Conservation (phyloP, 2,329 filamentous ascomycete species). For the Penicillium sp. region DNA sequence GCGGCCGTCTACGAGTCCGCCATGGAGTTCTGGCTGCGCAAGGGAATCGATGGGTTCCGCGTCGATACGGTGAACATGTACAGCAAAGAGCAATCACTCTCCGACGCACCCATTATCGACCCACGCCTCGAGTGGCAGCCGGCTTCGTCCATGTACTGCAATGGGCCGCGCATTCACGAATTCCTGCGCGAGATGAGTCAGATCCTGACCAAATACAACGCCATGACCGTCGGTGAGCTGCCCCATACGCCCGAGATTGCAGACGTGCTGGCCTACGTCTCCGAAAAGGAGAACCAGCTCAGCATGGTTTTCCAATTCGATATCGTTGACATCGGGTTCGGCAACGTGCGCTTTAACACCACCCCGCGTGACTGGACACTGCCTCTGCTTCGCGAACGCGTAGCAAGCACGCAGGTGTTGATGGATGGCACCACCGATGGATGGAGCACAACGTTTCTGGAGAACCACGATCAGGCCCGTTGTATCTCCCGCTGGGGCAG, state of each 20-base stretch:
- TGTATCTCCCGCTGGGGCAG: slow-evolving; percentile 50
- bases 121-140: slow-evolving; percentile 45
- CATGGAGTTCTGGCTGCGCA: slow-evolving; percentile 69
- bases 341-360: slow-evolving; percentile 45
- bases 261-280: slow-evolving; percentile 56
- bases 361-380: slow-evolving; percentile 42
- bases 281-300: slow-evolving; percentile 53
- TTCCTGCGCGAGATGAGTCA: slow-evolving; percentile 61
- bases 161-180: slow-evolving; percentile 64
- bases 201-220: slow-evolving; percentile 55
- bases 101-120: slow-evolving; percentile 53
- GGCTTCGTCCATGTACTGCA: slow-evolving; percentile 54
- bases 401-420: slow-evolving; percentile 48
- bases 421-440: slow-evolving; percentile 40
- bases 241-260: slow-evolving; percentile 55
- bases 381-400: slow-evolving; percentile 44
- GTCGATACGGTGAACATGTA: slow-evolving; percentile 64
- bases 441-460: slow-evolving; percentile 57
- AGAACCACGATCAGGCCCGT: slow-evolving; percentile 59
- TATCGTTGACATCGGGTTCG: slow-evolving; percentile 52
- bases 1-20: slow-evolving; percentile 60
- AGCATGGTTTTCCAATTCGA: slow-evolving; percentile 59
- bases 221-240: slow-evolving; percentile 67
- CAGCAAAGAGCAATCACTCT: slow-evolving; percentile 42
- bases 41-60: slow-evolving; percentile 63